These are phyloP conservation scores for Hypoxylon rickii DNA, from an alignment of 495 filamentous ascomycete genomes.

Conservation along the genomic window DNA sequence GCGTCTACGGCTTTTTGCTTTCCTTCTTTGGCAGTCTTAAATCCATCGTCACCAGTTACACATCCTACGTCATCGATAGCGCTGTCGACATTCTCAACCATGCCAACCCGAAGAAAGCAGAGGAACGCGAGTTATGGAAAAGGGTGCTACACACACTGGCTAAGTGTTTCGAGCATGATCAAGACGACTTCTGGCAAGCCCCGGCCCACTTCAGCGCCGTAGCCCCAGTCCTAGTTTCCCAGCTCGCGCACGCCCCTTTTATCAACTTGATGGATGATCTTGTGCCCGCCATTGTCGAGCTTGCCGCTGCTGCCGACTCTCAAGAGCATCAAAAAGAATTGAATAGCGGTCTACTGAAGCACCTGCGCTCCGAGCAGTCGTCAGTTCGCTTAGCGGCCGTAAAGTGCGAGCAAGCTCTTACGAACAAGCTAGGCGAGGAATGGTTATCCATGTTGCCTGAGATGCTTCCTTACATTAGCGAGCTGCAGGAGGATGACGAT, in stretches of 20 bases:
- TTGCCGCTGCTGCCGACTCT: constrained; percentile 78
- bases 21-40: constrained; percentile 83
- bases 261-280: constrained; percentile 47
- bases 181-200: constrained; percentile 84
- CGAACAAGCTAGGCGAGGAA: constrained; percentile 80
- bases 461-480: constrained; percentile 92
- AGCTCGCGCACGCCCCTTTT: constrained; percentile 62
- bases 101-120: constrained; percentile 52
- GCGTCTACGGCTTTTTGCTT: constrained; percentile 78
- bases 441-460: constrained; percentile 89
- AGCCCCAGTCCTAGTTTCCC: constrained; percentile 66
- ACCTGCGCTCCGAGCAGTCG: constrained; percentile 70
- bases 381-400: constrained; percentile 76
- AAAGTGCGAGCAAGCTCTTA: constrained; percentile 75
- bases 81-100: constrained; percentile 65
- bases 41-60: constrained; percentile 91
- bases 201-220: constrained; percentile 80
- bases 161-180: constrained; percentile 79
- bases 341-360: constrained; percentile 73
- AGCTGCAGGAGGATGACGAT: constrained; percentile 94
- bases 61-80: constrained; percentile 79
- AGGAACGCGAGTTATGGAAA: constrained; percentile 62
- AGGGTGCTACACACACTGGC: constrained; percentile 68
- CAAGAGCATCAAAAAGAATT: constrained; percentile 88
- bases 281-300: constrained; percentile 67